Percentiles rank a stretch among this genome's conserved stretches.
phyloP scores from a whole-genome alignment of 2,329 filamentous ascomycete species.

The Venturia effusa region DNA sequence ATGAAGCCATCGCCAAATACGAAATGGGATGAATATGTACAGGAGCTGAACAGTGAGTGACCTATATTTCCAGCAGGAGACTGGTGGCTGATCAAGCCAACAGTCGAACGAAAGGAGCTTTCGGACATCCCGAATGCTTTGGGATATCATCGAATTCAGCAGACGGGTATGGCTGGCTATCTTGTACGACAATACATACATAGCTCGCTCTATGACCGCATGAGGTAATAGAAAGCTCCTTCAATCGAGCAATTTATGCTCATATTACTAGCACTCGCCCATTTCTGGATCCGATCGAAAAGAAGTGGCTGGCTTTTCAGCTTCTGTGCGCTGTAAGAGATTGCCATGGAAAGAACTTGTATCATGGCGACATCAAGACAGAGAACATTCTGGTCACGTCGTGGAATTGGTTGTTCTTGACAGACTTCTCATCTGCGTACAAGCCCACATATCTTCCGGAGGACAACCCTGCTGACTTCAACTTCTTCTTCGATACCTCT shows the following conservation, averaged over 20 bases:
- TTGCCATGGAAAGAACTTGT: constrained; percentile 79
- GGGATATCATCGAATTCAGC: constrained; percentile 79
- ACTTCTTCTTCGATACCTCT: constrained; percentile 93
- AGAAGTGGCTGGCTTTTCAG: constrained; percentile 97
- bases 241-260: constrained; percentile 13
- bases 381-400: constrained; percentile 95
- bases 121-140: constrained; percentile 83
- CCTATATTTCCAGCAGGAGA: background rate
- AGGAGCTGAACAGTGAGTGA: constrained; percentile 59
- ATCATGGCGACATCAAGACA: constrained; percentile 97
- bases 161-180: constrained; percentile 85
- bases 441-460: constrained; percentile 90
- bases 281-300: constrained; percentile 94
- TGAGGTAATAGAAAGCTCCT: constrained; percentile 39
- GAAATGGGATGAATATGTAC: constrained; percentile 68
- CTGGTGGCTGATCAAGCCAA: background rate
- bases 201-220: constrained; percentile 91
- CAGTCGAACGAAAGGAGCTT: constrained; percentile 70
- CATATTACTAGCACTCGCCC: constrained; percentile 65
- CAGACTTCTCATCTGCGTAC: constrained; percentile 94
- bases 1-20: constrained; percentile 84
- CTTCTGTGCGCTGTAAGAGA: constrained; percentile 85
- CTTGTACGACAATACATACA: constrained; percentile 92
- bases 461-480: constrained; percentile 94
- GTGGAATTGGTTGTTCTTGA: constrained; percentile 97